These are phyloP conservation scores for Boletus sp. DNA, from an alignment of 1,284 basidiomycete genomes.

Conservation along the genomic window DNA sequence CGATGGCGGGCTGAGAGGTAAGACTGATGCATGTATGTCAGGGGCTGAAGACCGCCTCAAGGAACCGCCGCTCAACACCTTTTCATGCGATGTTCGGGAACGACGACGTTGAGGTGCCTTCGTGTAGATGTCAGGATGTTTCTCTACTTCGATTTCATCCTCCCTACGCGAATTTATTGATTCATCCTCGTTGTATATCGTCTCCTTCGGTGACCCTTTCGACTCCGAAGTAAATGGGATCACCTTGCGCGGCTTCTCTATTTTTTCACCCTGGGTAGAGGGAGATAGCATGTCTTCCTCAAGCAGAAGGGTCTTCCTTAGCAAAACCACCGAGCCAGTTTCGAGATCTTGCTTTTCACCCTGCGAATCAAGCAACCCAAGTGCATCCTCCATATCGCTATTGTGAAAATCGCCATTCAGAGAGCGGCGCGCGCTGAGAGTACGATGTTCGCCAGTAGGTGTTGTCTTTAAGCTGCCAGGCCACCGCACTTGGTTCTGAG, in stretches of 20 bases:
- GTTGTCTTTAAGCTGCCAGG: not conserved
- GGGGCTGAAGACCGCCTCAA: conserved; percentile 15
- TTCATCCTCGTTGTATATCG: not conserved
- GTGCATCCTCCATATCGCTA: not conserved
- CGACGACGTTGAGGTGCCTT: conserved; percentile 15
- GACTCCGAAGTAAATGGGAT: conserved; percentile 12
- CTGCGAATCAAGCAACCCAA: not conserved
- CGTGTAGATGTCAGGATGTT: conserved; percentile 16
- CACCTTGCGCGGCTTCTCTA: conserved; percentile 6
- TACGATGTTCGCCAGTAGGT: not conserved
- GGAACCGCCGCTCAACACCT: not conserved
- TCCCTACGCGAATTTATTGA: not conserved
- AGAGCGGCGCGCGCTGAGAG: not conserved
- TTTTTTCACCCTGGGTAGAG: not conserved
- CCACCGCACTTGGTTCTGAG: not conserved
- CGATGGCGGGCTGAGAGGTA: conserved; percentile 29
- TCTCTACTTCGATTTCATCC: not conserved
- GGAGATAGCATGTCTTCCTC: not conserved
- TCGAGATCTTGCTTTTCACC: not conserved
- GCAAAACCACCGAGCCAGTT: not conserved
- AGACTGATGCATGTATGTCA: conserved; percentile 22
- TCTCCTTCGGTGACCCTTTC: not conserved
- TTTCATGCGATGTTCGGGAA: conserved; percentile 9
- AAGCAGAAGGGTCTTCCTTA: not conserved
- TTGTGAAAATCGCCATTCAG: conserved; percentile 1